Evolutionary conservation across 2,329 filamentous ascomycete species (phyloP).

Genomic region (Phoma sp.): DNA sequence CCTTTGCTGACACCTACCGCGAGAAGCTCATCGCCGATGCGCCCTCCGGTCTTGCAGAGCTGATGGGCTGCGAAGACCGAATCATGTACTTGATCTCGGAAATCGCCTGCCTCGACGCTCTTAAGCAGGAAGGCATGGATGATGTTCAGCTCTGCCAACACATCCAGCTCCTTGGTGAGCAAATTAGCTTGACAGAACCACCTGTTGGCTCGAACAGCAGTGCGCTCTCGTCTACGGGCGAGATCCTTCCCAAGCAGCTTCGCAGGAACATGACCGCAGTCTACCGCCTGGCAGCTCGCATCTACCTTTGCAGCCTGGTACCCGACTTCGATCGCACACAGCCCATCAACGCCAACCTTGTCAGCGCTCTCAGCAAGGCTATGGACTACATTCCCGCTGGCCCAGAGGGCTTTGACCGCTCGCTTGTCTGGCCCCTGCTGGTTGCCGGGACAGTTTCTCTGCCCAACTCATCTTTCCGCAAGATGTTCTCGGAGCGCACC

Average conservation of each 20-base stretch:
- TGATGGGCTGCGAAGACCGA: slow-evolving; percentile 97
- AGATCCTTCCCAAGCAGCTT: slow-evolving; percentile 81
- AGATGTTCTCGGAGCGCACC: slow-evolving; percentile 78
- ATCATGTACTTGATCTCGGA: slow-evolving; percentile 99
- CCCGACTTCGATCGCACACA: slow-evolving; percentile 84
- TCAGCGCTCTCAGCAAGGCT: slow-evolving; percentile 77
- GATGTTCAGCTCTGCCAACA: slow-evolving; percentile 87
- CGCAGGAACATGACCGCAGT: slow-evolving; percentile 87
- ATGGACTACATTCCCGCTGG: slow-evolving; percentile 86
- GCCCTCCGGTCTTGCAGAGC: slow-evolving; percentile 79
- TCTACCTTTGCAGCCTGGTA: slow-evolving; percentile 96
- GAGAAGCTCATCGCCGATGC: slow-evolving; percentile 79
- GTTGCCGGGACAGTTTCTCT: slow-evolving; percentile 82
- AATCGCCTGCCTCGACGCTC: slow-evolving; percentile 91
- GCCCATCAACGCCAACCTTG: slow-evolving; percentile 75
- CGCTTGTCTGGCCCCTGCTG: slow-evolving; percentile 91
- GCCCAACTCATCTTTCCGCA: slow-evolving; percentile 76
- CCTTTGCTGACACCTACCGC: slow-evolving; percentile 93
- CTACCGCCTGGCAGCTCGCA: slow-evolving; percentile 89
- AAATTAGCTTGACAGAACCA: slow-evolving; percentile 81
- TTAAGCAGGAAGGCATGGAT: slow-evolving; percentile 80
- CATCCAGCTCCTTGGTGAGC: slow-evolving; percentile 84
- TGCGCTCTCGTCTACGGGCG: slow-evolving; percentile 69
- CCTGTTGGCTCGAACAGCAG: slow-evolving; percentile 58
- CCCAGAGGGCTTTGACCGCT: slow-evolving; percentile 83